Percentiles rank a stretch among this genome's conserved stretches.
phyloP scores from a whole-genome alignment of 345 rosid species.

The Eutrema japonicum region DNA sequence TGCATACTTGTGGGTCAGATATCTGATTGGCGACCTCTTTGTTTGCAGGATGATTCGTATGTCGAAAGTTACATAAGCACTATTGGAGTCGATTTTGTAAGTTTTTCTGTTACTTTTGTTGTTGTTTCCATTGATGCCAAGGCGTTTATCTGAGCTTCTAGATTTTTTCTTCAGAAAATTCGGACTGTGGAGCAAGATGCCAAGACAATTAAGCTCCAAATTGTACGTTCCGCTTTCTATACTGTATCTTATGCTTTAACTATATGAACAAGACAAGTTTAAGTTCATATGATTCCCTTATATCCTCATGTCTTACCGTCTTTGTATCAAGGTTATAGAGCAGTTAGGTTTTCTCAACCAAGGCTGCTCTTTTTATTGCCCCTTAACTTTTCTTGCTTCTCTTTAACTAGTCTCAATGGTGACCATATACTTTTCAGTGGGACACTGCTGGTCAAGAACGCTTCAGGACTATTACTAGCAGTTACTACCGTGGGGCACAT shows the following conservation, averaged over 20 bases:
- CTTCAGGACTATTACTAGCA: conserved; percentile 93
- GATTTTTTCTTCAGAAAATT: conserved; percentile 58
- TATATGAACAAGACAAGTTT: neutral
- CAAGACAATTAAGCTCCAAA: conserved; percentile 84
- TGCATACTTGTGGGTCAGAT: neutral
- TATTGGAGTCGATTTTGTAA: conserved; percentile 85
- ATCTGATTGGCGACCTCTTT: conserved; percentile 3
- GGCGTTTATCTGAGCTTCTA: conserved; percentile 18
- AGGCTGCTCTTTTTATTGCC: neutral
- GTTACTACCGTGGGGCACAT: conserved; percentile 97
- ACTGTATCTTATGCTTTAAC: neutral
- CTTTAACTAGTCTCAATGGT: neutral
- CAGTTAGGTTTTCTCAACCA: neutral
- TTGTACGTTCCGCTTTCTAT: conserved; percentile 49
- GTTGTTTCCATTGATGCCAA: neutral
- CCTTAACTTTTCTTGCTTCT: neutral
- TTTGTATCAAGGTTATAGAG: neutral
- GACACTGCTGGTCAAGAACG: conserved; percentile 99
- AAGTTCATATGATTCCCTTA: neutral
- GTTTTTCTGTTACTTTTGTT: conserved; percentile 27
- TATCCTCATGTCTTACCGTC: neutral
- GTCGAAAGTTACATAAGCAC: conserved; percentile 86
- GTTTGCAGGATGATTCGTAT: conserved; percentile 72
- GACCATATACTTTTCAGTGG: conserved; percentile 59
- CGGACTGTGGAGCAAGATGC: conserved; percentile 94